Evolutionary conservation across 768 basidiomycete genomes (phyloP).

Genomic region (Lepiota brunneoincarnata): DNA sequence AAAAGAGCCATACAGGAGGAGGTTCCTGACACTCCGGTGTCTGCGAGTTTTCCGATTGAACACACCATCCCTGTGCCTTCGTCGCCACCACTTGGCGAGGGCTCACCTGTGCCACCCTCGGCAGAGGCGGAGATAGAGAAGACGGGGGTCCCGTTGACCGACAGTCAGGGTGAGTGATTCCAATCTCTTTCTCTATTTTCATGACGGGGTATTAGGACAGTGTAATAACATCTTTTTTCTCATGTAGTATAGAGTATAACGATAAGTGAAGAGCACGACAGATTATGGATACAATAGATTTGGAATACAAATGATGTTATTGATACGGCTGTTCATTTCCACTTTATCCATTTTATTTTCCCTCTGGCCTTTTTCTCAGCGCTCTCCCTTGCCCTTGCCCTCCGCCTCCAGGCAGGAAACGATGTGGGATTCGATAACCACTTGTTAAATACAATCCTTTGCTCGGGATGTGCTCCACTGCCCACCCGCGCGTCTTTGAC

Average conservation of each 20-base stretch:
- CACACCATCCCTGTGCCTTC: not conserved
- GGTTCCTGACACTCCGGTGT: not conserved
- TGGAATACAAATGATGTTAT: too few species aligned
- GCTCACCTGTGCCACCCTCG: not conserved
- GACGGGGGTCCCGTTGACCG: conserved; percentile 6
- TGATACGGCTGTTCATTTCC: too few species aligned
- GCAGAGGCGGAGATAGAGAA: conserved; percentile 7
- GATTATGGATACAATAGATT: too few species aligned
- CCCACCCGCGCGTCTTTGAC: conserved; percentile 24
- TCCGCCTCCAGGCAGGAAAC: conserved; percentile 38
- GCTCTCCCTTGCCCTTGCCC: not conserved
- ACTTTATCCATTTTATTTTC: not conserved
- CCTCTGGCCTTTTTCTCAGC: conserved; percentile 3
- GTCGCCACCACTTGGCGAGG: not conserved
- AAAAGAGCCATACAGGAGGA: not conserved
- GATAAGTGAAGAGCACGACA: too few species aligned
- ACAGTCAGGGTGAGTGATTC: not conserved
- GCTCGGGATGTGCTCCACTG: conserved; percentile 13
- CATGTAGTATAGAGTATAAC: too few species aligned
- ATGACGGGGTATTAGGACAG: not conserved
- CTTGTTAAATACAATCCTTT: conserved; percentile 26
- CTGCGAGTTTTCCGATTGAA: not conserved
- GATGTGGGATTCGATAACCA: conserved; percentile 33
- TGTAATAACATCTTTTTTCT: too few species aligned
- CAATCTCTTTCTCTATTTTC: not conserved